A percentile compares a stretch with the other conserved stretches of the same genome.
Evolutionary conservation across 1,284 basidiomycete species (phyloP).

Genomic region (Trichosporon asahii): DNA sequence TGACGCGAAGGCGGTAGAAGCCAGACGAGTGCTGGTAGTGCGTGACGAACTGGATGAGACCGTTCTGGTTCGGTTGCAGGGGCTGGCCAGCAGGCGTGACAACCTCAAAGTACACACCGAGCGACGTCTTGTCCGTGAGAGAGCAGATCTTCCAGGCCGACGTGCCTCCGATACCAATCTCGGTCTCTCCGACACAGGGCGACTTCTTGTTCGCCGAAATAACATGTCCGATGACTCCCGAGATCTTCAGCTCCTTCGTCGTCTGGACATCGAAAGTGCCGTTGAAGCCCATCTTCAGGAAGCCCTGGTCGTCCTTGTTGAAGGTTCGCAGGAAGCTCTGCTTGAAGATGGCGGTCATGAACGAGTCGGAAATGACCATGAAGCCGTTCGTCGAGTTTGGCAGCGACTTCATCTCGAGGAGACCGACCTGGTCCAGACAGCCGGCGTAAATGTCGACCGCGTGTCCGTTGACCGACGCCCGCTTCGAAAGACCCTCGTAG

Average conservation of each 20-base stretch:
- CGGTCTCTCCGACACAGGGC: conserved; percentile 94
- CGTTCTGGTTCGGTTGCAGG: conserved; percentile 83
- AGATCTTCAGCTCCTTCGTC: conserved; percentile 98
- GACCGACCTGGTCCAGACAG: conserved; percentile 95
- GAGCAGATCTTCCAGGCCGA: conserved; percentile 99
- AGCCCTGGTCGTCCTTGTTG: conserved; percentile 87
- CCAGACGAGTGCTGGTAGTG: conserved; percentile 98
- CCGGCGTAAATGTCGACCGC: conserved; percentile 94
- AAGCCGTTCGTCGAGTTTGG: conserved; percentile 94
- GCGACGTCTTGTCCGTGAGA: conserved; percentile 81
- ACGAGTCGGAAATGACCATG: conserved; percentile 94
- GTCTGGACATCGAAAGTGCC: conserved; percentile 98
- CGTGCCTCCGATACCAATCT: conserved; percentile 97
- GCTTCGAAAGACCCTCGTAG: conserved; percentile 92
- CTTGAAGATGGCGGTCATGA: conserved; percentile 98
- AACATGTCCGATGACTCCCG: conserved; percentile 94
- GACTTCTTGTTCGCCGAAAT: conserved; percentile 98
- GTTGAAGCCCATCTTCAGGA: conserved; percentile 97
- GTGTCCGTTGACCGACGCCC: conserved; percentile 91
- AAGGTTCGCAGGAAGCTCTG: conserved; percentile 94
- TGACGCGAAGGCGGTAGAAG: conserved; percentile 88
- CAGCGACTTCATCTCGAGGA: conserved; percentile 95
- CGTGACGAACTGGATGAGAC: conserved; percentile 96
- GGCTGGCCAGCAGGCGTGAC: conserved; percentile 98
- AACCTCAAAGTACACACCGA: conserved; percentile 96